A percentile compares a stretch with the other conserved stretches of the same genome.
These are phyloP conservation scores for Neurospora sp. DNA, from an alignment of 495 filamentous ascomycete genomes.

Conservation along the genomic window DNA sequence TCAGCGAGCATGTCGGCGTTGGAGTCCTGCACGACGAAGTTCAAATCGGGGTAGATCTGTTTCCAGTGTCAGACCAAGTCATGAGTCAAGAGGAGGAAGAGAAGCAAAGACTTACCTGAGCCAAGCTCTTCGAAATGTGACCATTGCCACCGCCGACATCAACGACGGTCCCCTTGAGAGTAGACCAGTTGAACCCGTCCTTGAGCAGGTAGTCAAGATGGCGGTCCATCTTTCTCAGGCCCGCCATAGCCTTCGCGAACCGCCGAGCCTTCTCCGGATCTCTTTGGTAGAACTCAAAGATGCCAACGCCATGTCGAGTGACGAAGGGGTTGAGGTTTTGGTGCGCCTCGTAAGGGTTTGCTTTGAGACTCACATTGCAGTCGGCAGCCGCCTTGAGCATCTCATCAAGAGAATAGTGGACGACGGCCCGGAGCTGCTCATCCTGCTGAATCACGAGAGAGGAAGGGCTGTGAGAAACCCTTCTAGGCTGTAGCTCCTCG, in stretches of 20 bases:
- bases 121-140: not conserved
- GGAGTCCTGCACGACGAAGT: not conserved
- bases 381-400: too few species aligned
- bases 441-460: too few species aligned
- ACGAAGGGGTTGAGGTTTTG: too few species aligned
- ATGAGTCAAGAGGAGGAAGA: not conserved
- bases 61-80: not conserved
- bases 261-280: too few species aligned
- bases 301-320: too few species aligned
- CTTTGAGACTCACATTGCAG: too few species aligned
- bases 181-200: not conserved
- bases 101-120: not conserved
- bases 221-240: not conserved
- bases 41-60: not conserved
- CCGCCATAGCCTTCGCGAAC: not conserved
- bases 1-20: not conserved
- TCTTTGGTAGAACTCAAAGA: too few species aligned
- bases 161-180: not conserved
- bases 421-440: too few species aligned
- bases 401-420: too few species aligned
- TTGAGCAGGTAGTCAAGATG: not conserved
- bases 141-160: not conserved
- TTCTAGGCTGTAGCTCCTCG: too few species aligned
- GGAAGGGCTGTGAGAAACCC: too few species aligned
- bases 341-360: too few species aligned